Evolutionary conservation across 345 rosid species (phyloP).

Genomic region (Populus euphratica): DNA sequence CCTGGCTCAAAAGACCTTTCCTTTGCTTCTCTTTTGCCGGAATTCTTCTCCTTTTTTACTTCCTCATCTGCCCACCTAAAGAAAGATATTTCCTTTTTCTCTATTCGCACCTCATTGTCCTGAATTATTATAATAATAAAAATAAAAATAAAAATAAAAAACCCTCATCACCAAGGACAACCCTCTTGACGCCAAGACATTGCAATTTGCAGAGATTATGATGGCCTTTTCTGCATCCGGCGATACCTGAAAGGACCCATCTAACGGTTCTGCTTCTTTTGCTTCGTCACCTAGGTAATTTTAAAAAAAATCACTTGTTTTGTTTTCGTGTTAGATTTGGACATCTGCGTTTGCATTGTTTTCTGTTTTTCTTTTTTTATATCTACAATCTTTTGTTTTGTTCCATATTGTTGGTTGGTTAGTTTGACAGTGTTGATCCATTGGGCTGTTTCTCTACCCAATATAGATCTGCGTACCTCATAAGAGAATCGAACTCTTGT

Average conservation of each 20-base stretch:
- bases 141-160: background rate
- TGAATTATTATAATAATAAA: background rate
- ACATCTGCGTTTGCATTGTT: conserved; percentile 30
- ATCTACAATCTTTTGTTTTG: conserved; percentile 11
- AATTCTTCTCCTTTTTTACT: conserved; percentile 8
- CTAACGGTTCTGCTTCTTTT: conserved; percentile 23
- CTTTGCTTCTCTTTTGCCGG: conserved; percentile 8
- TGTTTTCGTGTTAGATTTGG: conserved; percentile 30
- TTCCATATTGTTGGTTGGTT: conserved; percentile 1
- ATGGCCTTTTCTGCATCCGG: conserved; percentile 36
- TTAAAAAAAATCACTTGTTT: conserved; percentile 9
- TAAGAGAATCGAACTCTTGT: background rate
- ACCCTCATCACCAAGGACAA: background rate
- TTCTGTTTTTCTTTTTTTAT: background rate
- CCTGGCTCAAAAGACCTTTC: conserved; percentile 27
- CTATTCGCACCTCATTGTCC: background rate
- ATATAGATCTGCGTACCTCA: background rate
- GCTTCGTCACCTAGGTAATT: conserved; percentile 23
- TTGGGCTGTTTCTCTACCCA: background rate
- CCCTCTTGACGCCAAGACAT: conserved; percentile 34
- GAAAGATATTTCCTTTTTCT: background rate
- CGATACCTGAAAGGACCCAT: conserved; percentile 36
- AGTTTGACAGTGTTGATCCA: conserved; percentile 10
- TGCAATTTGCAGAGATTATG: conserved; percentile 39
- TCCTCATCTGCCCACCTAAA: background rate